Base-by-base conservation (phyloP, 1,284 basidiomycete genomes). In the Boletus calvinii region DNA sequence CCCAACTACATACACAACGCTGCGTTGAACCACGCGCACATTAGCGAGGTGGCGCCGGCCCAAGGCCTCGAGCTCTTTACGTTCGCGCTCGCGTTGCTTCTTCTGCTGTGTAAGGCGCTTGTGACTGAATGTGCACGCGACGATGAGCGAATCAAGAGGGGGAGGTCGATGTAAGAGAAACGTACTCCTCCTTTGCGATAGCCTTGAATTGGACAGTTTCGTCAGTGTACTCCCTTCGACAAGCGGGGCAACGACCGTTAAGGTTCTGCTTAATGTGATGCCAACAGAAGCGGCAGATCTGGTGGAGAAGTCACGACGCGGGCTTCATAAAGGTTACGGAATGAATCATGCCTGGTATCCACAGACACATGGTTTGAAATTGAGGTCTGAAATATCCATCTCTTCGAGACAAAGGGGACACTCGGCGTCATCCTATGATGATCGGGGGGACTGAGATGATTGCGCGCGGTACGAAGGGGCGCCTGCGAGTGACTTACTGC, bases 241-340 rank as follows among this genome's bases (percentile, higher is more conserved):
- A 99, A 32, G 97, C 97, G 36, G 97, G 97, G 72, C 97, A 99
- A 50, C 94, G 85, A 57, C 95, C 90, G 71, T 99, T 99, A 55
- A 97, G 78, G 74, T 97, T 92, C 76, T 94, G 84, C 77, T 92
- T 90, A 81, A 98, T 96, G 74, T 98, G 94, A 74, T 98, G 93
- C 87, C 95, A 99, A 73, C 97, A 99, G 76, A 99, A 99, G 55
- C 95, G 91, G 72, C 97, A 99, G 63, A 99, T 95, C 94, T 98
- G 61, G 37, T 56, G 56, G 50, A 61, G 57, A 57, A 53, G 59
- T 52, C 48, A 48, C 43, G 43, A 46, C 34, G 43, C 22, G 24
- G 47, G 46, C 48, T 54, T 54, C 52, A 59, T 53, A 57, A 53
- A 39, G 29, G 47, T 59, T 48, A 57, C 57, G 54, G 51, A 32